Evolutionary conservation across 345 rosid species (phyloP).

Genomic region (Lagerstroemia speciosa): DNA sequence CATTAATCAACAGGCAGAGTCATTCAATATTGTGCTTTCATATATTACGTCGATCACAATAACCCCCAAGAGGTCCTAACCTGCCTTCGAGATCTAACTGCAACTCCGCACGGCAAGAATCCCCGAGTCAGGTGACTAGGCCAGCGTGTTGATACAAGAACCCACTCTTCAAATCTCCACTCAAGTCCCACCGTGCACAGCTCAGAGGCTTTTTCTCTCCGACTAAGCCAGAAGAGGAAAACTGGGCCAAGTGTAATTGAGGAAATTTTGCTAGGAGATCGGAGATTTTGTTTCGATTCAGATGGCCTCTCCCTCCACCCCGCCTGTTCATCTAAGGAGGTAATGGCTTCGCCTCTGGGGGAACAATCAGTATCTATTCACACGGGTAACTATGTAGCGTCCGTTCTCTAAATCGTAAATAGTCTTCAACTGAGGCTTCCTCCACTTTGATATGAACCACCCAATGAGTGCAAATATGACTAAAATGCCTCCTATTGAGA

Average conservation of each 20-base stretch:
- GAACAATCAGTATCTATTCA: constrained; percentile 36
- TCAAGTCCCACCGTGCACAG: neutral
- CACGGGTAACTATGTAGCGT: constrained; percentile 62
- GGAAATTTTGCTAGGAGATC: neutral
- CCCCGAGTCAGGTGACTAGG: neutral
- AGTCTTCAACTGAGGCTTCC: constrained; percentile 75
- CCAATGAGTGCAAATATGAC: constrained; percentile 37
- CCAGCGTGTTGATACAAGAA: neutral
- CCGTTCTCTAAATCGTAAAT: constrained; percentile 89
- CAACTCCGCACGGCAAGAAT: neutral
- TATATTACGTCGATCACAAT: neutral
- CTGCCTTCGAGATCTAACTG: neutral
- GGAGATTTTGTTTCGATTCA: neutral
- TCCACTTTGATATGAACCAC: constrained; percentile 60
- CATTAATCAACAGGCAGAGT: neutral
- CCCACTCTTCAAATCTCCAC: neutral
- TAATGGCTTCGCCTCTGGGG: neutral
- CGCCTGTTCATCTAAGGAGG: neutral
- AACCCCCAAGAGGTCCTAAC: neutral
- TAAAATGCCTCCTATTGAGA: constrained; percentile 36
- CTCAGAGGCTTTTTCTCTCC: neutral
- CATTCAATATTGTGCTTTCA: neutral
- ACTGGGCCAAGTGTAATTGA: neutral
- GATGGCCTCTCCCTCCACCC: neutral
- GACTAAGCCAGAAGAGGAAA: neutral